Conservation (phyloP, 2,329 filamentous ascomycete species). For the Clonostachys byssicola region DNA sequence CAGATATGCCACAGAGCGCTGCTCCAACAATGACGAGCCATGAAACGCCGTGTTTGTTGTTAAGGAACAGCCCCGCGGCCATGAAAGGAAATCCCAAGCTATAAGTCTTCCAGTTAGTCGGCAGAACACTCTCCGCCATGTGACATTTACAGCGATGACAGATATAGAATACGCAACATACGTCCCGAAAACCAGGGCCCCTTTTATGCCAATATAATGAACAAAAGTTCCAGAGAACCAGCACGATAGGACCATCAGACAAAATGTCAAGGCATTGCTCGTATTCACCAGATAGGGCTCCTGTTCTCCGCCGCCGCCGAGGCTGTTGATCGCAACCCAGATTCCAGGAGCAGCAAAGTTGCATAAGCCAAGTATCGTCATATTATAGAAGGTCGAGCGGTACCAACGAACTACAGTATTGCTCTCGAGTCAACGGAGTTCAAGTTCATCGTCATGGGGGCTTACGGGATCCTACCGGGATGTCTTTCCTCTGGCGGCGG, state of each 20-base stretch:
- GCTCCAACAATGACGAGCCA: slow-evolving; percentile 47
- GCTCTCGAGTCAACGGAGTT: no score
- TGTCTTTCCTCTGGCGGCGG: no score
- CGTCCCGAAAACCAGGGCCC: slow-evolving; percentile 37
- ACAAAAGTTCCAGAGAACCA: slow-evolving; percentile 39
- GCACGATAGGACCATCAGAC: slow-evolving; percentile 39
- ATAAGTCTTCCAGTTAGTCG: no score
- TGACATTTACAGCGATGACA: no score
- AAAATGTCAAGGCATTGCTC: slow-evolving; percentile 45
- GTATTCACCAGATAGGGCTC: slow-evolving; percentile 62
- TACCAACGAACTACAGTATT: slow-evolving; percentile 8
- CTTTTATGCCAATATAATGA: slow-evolving; percentile 16
- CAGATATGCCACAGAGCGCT: slow-evolving; percentile 39
- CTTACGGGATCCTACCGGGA: no score
- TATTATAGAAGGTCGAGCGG: slow-evolving; percentile 16
- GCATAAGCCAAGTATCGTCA: slow-evolving; percentile 37
- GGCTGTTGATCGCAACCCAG: slow-evolving; percentile 33
- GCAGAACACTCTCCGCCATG: no score
- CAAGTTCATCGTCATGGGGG: no score
- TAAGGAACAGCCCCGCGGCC: slow-evolving; percentile 39
- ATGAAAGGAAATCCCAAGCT: slow-evolving; percentile 41
- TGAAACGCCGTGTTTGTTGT: slow-evolving; percentile 43
- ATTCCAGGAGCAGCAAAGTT: slow-evolving; percentile 42
- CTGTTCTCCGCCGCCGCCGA: slow-evolving; percentile 41
- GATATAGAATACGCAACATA: no score